Percentiles rank a stretch among this genome's conserved stretches.
phyloP scores from a whole-genome alignment of 169 alveolate genomes.

The Eimeria falciformis region DNA sequence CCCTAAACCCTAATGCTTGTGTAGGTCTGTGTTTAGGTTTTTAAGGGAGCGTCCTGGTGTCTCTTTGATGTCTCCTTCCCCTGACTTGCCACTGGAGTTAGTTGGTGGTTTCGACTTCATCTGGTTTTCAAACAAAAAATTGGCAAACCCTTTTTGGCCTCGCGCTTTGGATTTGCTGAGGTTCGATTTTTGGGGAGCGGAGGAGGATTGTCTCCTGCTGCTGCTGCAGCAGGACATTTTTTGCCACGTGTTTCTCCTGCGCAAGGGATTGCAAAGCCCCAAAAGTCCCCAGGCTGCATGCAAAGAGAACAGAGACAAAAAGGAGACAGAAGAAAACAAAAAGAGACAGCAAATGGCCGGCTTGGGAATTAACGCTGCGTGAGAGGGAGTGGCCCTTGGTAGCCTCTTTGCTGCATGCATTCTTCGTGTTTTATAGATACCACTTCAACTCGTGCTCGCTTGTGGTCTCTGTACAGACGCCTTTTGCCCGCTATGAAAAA shows the following conservation, averaged over 20 bases:
- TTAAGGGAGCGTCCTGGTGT: too few relatives aligned
- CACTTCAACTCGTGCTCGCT: conserved; percentile 32
- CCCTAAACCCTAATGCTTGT: too few relatives aligned
- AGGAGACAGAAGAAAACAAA: too few relatives aligned
- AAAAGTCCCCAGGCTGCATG: neutral
- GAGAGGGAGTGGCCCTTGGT: neutral
- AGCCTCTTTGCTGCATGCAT: neutral
- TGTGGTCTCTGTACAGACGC: conserved; percentile 11
- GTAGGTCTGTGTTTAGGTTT: too few relatives aligned
- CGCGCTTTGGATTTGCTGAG: conserved; percentile 9
- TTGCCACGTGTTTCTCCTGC: neutral
- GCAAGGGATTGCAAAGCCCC: neutral
- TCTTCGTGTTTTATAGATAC: conserved; percentile 13
- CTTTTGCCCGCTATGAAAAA: neutral
- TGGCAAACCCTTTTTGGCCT: neutral
- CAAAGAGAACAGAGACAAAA: too few relatives aligned
- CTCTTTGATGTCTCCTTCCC: too few relatives aligned
- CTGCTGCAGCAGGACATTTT: conserved; percentile 12
- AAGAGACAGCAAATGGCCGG: too few relatives aligned
- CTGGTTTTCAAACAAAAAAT: neutral
- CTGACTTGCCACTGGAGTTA: neutral
- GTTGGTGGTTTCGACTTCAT: conserved; percentile 5
- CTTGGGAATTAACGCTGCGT: neutral
- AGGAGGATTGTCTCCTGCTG: neutral
- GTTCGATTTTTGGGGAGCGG: neutral